These are phyloP conservation scores for Cicer chorassanicum DNA, from an alignment of 306 rosid species.

Conservation along the genomic window DNA sequence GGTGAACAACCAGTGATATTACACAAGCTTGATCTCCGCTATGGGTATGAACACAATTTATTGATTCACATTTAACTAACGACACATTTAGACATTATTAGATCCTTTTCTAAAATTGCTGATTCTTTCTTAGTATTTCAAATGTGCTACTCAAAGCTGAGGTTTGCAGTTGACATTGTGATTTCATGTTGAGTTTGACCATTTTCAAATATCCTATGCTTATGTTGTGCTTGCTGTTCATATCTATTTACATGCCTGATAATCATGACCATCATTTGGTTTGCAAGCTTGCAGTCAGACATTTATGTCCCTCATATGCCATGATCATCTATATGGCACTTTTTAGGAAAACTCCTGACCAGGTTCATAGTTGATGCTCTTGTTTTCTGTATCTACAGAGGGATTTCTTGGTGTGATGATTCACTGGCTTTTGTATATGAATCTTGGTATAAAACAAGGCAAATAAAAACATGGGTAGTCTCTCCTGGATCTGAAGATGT, in stretches of 20 bases:
- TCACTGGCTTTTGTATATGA: constrained; percentile 89
- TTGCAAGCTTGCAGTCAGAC: constrained; percentile 27
- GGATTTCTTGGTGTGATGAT: constrained; percentile 95
- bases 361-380: constrained; percentile 22
- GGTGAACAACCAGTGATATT: constrained; percentile 68
- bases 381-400: constrained; percentile 62
- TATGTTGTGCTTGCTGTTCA: constrained; percentile 18
- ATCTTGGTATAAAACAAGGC: constrained; percentile 95
- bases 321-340: constrained; percentile 24
- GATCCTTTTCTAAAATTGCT: constrained; percentile 14
- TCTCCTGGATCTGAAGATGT: constrained; percentile 77
- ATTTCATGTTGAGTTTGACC: constrained; percentile 21
- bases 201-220: constrained; percentile 21
- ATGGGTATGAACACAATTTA: constrained; percentile 66
- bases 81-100: constrained; percentile 12
- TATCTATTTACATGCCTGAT: constrained; percentile 30
- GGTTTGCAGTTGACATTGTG: constrained; percentile 20
- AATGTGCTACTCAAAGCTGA: constrained; percentile 5
- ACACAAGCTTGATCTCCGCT: constrained; percentile 95
- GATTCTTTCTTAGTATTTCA: constrained; percentile 17
- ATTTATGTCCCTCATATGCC: constrained; percentile 34
- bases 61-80: constrained; percentile 35
- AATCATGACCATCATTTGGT: constrained; percentile 17
- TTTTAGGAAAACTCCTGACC: constrained; percentile 34
- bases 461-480: constrained; percentile 78